Conservation (phyloP, 495 filamentous ascomycete species). For the Geopyxis carbonaria region DNA sequence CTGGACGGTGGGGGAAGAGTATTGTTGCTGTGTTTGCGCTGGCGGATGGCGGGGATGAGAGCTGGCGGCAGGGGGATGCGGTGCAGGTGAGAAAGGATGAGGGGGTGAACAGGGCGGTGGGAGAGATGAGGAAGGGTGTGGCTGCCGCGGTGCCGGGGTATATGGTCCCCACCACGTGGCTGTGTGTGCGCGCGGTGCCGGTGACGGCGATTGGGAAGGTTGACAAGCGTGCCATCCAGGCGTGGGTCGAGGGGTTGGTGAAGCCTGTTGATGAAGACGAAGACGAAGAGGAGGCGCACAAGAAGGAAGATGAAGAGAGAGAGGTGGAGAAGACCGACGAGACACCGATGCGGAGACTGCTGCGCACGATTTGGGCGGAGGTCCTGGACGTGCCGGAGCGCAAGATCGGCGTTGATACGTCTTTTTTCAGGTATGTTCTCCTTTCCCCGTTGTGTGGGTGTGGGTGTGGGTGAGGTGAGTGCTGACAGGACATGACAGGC, state of each 20-base stretch:
- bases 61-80: too few relatives aligned
- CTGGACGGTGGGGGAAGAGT: slow-evolving; percentile 43
- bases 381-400: background rate
- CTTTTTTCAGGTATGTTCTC: slow-evolving; percentile 43
- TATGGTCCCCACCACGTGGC: slow-evolving; percentile 40
- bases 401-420: background rate
- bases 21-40: background rate
- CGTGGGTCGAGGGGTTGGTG: too few relatives aligned
- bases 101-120: background rate
- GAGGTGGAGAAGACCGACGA: too few relatives aligned
- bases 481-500: too few relatives aligned
- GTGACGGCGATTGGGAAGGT: slow-evolving; percentile 37
- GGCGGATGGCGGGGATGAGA: too few relatives aligned
- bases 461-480: too few relatives aligned
- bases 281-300: background rate
- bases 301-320: too few relatives aligned
- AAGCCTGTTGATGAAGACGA: background rate
- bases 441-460: too few relatives aligned
- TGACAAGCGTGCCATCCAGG: too few relatives aligned
- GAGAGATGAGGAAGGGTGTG: slow-evolving; percentile 4
- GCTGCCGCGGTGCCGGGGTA: slow-evolving; percentile 28
- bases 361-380: slow-evolving; percentile 8
- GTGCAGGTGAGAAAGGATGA: background rate
- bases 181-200: slow-evolving; percentile 35
- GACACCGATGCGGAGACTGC: too few relatives aligned